These are phyloP conservation scores for Calvatia gigantea DNA, from an alignment of 768 basidiomycete genomes.

Conservation along the genomic window DNA sequence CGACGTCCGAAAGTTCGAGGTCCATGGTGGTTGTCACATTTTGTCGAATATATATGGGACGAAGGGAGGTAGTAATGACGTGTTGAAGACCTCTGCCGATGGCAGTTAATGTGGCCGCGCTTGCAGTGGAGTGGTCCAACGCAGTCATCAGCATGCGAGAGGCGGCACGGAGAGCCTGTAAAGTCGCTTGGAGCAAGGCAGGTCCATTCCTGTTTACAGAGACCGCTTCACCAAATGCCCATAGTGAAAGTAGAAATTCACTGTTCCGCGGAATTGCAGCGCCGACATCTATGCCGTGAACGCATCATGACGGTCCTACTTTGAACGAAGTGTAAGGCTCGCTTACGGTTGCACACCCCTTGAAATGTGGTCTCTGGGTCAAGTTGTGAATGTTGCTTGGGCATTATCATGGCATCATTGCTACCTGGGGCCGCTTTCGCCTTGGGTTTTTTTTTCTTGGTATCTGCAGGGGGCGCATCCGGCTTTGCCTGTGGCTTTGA, in stretches of 20 bases:
- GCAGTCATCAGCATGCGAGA: background rate
- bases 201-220: conserved; percentile 1
- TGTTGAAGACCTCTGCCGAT: conserved; percentile 2
- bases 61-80: background rate
- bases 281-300: background rate
- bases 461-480: background rate
- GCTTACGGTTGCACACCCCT: conserved; percentile 2
- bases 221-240: conserved; percentile 2
- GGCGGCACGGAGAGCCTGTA: background rate
- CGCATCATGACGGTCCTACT: background rate
- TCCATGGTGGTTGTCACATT: background rate
- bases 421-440: conserved; percentile 4
- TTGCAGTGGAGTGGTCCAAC: background rate
- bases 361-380: background rate
- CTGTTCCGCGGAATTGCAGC: conserved; percentile 2
- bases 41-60: background rate
- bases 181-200: conserved; percentile 6
- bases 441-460: conserved; percentile 5
- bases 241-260: conserved; percentile 1
- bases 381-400: background rate
- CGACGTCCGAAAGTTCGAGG: background rate
- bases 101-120: background rate
- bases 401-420: conserved; percentile 1
- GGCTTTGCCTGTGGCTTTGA: background rate
- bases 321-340: background rate